Evolutionary conservation across 2,329 filamentous ascomycete genomes (phyloP).

Genomic region (Fusarium pininemorale): DNA sequence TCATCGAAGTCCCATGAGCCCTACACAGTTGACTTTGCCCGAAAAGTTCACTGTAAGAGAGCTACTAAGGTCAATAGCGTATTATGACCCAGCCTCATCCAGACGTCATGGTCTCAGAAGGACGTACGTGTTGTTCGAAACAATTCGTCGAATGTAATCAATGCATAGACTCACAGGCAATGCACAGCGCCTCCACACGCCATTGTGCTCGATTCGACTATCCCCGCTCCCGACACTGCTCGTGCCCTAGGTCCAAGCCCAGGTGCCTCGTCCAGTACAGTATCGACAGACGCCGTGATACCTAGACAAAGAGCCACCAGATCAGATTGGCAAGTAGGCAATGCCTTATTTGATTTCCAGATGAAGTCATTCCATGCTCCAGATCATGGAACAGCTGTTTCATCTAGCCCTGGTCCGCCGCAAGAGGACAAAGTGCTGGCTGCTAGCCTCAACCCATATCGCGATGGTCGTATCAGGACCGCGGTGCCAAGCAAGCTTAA

Average conservation of each 20-base stretch:
- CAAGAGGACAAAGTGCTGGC: neutral
- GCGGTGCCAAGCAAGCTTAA: constrained; percentile 71
- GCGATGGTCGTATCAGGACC: constrained; percentile 55
- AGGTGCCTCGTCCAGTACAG: constrained; percentile 9
- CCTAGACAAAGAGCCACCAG: neutral
- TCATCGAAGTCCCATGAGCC: constrained; percentile 20
- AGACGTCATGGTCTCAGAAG: constrained; percentile 42
- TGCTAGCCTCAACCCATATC: constrained; percentile 33
- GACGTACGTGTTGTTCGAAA: constrained; percentile 38
- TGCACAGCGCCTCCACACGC: constrained; percentile 20
- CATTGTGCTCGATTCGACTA: constrained; percentile 6
- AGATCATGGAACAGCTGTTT: neutral
- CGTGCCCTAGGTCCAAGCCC: neutral
- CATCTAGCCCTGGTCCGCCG: neutral
- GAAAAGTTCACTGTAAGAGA: constrained; percentile 4
- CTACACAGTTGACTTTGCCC: neutral
- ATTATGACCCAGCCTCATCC: constrained; percentile 29
- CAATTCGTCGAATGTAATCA: neutral
- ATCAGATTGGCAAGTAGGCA: constrained; percentile 7
- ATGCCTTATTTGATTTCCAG: constrained; percentile 12
- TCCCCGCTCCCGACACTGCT: neutral
- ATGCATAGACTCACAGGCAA: constrained; percentile 22
- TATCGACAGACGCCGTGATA: neutral
- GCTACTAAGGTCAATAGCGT: constrained; percentile 22
- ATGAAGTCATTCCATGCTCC: constrained; percentile 4